Conservation (phyloP, 495 filamentous ascomycete species). For the Filosporella fistucella region DNA sequence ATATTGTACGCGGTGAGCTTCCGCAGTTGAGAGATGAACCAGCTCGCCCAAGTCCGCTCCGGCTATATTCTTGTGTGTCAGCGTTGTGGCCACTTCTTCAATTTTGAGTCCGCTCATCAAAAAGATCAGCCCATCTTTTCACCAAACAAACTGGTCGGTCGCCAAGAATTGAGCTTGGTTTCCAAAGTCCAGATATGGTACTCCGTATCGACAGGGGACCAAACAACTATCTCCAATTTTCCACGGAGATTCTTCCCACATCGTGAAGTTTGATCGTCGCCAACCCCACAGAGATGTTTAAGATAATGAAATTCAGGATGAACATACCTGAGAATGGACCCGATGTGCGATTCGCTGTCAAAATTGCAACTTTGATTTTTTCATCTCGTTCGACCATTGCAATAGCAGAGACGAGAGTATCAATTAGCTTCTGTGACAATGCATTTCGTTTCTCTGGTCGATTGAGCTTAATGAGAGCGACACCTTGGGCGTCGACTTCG, state of each 20-base stretch:
- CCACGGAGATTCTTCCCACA: too few species aligned
- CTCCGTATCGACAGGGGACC: too few species aligned
- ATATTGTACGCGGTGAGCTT: conserved; percentile 26
- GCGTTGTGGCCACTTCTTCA: background rate
- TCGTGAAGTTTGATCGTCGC: too few species aligned
- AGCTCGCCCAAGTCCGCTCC: conserved; percentile 36
- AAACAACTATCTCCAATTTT: too few species aligned
- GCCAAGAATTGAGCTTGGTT: too few species aligned
- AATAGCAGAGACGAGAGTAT: conserved; percentile 21
- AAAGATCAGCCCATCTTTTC: background rate
- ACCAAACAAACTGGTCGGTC: too few species aligned
- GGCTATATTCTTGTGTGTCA: conserved; percentile 18
- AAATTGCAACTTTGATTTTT: conserved; percentile 27
- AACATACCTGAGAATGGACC: conserved; percentile 30
- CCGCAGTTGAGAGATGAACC: conserved; percentile 23
- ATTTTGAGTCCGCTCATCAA: conserved; percentile 5
- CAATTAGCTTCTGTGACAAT: conserved; percentile 29
- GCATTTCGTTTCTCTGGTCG: conserved; percentile 34
- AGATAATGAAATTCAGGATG: too few species aligned
- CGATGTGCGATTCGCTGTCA: conserved; percentile 27
- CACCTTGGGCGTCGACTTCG: background rate
- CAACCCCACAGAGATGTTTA: too few species aligned
- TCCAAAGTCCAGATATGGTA: too few species aligned
- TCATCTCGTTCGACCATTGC: conserved; percentile 20
- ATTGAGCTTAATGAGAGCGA: conserved; percentile 20